Evolutionary conservation across 495 filamentous ascomycete species (phyloP).

Genomic region (Aspergillus nidulans): DNA sequence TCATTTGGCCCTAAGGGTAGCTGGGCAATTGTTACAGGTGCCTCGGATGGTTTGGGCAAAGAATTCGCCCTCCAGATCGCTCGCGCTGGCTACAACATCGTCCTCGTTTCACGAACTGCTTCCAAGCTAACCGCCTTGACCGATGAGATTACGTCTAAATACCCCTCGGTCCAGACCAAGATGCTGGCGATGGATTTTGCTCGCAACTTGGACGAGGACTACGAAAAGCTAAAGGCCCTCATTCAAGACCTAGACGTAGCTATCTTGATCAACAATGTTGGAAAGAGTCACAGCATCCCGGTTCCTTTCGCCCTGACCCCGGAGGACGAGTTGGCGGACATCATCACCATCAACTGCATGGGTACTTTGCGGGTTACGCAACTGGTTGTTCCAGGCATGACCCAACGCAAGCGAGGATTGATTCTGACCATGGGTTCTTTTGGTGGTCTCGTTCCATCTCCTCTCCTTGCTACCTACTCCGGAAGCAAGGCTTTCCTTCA

Average conservation of each 20-base stretch:
- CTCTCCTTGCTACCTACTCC: slow-evolving; percentile 92
- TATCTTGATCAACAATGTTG: slow-evolving; percentile 96
- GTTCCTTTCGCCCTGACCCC: slow-evolving; percentile 79
- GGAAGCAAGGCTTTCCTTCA: slow-evolving; percentile 98
- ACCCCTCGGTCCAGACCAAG: slow-evolving; percentile 61
- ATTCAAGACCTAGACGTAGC: slow-evolving; percentile 73
- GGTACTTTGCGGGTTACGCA: slow-evolving; percentile 84
- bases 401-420: slow-evolving; percentile 73
- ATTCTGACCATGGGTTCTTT: slow-evolving; percentile 98
- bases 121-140: slow-evolving; percentile 80
- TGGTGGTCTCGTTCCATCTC: slow-evolving; percentile 84
- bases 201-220: slow-evolving; percentile 67
- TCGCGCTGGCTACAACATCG: slow-evolving; percentile 83
- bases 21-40: slow-evolving; percentile 94
- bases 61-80: slow-evolving; percentile 91
- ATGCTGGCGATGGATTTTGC: slow-evolving; percentile 89
- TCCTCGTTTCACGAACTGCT: slow-evolving; percentile 89
- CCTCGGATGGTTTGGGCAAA: slow-evolving; percentile 95
- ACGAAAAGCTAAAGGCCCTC: slow-evolving; percentile 61
- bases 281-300: slow-evolving; percentile 86
- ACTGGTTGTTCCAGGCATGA: slow-evolving; percentile 80
- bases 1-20: slow-evolving; percentile 88
- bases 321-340: slow-evolving; percentile 73
- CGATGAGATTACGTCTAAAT: slow-evolving; percentile 65
- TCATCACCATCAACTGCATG: slow-evolving; percentile 90